Evolutionary conservation across 345 rosid genomes (phyloP).

Genomic region (Gossypioides kirkii): DNA sequence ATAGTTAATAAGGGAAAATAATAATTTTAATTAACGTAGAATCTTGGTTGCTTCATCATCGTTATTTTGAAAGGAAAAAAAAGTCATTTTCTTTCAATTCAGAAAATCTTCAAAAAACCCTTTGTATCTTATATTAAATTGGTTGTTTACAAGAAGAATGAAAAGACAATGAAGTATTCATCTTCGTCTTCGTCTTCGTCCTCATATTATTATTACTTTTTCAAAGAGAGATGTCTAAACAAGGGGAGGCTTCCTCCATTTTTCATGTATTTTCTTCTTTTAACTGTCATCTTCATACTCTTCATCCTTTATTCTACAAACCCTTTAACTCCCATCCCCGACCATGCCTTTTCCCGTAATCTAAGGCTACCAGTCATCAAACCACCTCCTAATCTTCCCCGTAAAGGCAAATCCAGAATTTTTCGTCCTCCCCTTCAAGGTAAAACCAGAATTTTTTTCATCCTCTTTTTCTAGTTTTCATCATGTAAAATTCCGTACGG

Average conservation of each 20-base stretch:
- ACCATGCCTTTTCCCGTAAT: conserved; percentile 13
- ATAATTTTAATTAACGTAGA: not conserved
- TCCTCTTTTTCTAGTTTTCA: not conserved
- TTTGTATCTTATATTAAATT: not conserved
- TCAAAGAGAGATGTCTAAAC: conserved; percentile 29
- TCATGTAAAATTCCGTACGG: not conserved
- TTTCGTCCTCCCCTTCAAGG: conserved; percentile 9
- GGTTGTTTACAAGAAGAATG: not conserved
- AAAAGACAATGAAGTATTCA: conserved; percentile 25
- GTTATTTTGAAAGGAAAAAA: not conserved
- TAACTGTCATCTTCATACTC: conserved; percentile 46
- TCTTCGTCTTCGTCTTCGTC: conserved; percentile 9
- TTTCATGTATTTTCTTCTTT: conserved; percentile 36
- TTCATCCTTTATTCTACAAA: conserved; percentile 50
- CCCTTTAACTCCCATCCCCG: conserved; percentile 31
- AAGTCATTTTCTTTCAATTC: not conserved
- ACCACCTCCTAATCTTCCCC: conserved; percentile 19
- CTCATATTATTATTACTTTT: not conserved
- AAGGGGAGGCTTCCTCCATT: conserved; percentile 35
- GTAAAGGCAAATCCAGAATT: not conserved
- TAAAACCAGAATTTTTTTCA: not conserved
- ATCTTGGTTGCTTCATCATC: not conserved
- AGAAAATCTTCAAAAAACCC: not conserved
- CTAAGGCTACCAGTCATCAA: conserved; percentile 21
- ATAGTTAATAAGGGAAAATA: not conserved